phyloP scores from a whole-genome alignment of 371 early-diverging fungal species.

The Haplosporangium sp. region DNA sequence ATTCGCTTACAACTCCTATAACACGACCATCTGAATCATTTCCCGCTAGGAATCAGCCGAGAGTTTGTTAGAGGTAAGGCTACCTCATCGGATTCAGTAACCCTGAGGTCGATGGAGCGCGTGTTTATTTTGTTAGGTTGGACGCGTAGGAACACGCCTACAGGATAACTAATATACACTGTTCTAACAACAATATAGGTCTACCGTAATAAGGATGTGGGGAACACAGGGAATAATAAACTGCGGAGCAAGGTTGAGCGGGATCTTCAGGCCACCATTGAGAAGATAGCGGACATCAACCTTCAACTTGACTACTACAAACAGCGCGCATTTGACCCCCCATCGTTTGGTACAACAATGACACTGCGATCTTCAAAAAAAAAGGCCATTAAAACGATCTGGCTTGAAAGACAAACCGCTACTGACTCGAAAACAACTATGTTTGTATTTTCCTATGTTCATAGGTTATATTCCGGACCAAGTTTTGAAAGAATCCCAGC shows the following conservation, averaged over 20 bases:
- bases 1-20: background rate
- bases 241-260: conserved; percentile 44
- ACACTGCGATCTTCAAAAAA: background rate
- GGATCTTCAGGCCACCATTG: conserved; percentile 38
- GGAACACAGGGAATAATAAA: conserved; percentile 40
- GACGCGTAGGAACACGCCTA: no score
- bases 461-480: conserved; percentile 42
- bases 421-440: background rate
- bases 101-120: no score
- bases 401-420: background rate
- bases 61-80: conserved; percentile 38
- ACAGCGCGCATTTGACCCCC: conserved; percentile 50
- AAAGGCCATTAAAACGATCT: background rate
- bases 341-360: conserved; percentile 35
- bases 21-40: no score
- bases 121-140: no score
- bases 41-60: conserved; percentile 37
- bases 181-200: conserved; percentile 13
- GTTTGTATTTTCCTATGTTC: background rate
- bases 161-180: no score
- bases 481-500: conserved; percentile 34
- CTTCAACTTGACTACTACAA: conserved; percentile 47
- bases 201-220: conserved; percentile 42
- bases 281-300: conserved; percentile 39
- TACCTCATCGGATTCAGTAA: background rate